A percentile compares a stretch with the other conserved stretches of the same genome.
phyloP scores from a whole-genome alignment of 75 land plant genomes.

The Picea glauca region DNA sequence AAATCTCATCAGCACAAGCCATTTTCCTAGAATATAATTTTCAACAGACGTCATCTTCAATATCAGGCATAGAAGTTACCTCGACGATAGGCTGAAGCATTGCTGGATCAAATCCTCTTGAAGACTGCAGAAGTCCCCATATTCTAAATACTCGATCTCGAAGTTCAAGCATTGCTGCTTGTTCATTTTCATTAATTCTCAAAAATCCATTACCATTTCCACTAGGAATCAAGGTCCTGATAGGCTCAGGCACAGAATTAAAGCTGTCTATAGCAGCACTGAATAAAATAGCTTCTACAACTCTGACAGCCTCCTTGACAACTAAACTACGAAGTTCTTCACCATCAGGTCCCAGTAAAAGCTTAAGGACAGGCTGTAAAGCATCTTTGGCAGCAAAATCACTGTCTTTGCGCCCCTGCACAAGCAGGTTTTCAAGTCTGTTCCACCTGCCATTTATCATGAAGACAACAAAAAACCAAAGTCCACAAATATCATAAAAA shows the following conservation, averaged over 20 bases:
- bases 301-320: conserved; percentile 77
- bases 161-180: conserved; percentile 66
- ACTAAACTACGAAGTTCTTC: conserved; percentile 72
- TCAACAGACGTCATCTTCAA: neutral
- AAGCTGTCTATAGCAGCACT: conserved; percentile 69
- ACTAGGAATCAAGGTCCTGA: conserved; percentile 46
- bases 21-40: neutral
- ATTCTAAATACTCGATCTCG: conserved; percentile 76
- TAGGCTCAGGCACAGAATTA: conserved; percentile 53
- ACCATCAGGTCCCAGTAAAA: conserved; percentile 77
- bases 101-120: conserved; percentile 79
- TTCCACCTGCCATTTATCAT: conserved; percentile 72
- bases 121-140: conserved; percentile 78
- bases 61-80: conserved; percentile 30
- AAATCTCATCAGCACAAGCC: neutral
- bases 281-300: conserved; percentile 75
- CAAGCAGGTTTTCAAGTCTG: conserved; percentile 93
- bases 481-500: conserved; percentile 1
- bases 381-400: conserved; percentile 95
- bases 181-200: conserved; percentile 43
- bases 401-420: conserved; percentile 84
- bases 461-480: neutral
- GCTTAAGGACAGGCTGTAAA: conserved; percentile 90
- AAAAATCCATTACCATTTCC: conserved; percentile 36
- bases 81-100: conserved; percentile 82